Evolutionary conservation across 106 monocot species (phyloP), one percentile per base, ranked within the genome.

Genomic region (Dioscorea zingiberensis): DNA sequence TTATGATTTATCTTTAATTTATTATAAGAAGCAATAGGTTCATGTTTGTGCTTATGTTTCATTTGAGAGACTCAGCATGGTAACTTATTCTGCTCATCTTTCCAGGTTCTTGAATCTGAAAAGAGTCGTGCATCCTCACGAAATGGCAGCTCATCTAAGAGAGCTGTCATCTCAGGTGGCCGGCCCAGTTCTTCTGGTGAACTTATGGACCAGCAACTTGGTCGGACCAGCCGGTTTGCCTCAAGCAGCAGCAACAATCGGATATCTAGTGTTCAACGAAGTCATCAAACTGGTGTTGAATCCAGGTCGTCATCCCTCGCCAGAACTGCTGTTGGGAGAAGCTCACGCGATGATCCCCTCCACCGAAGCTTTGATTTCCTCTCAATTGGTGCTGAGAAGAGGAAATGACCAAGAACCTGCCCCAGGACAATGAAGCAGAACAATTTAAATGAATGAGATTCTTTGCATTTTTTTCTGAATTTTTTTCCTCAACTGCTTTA

Each of bases 361-460:
- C 27, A 66, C 21, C 44, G 83, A 70, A 77, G 55, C 77, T 77
- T 92, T 6, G 77, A 92, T 60, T 30, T 81, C 27, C 87, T 92
- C 15, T 87, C 92, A 4, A 69, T 87, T 15, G 71, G 81, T 13
- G 64, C 71, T n/a, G 86, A 84, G 12, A 91, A 76, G 74, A 84
- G 78, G 60, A 84, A 78, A 69, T 77, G 44, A 75, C 55, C 21
- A 51, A 2, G 2, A 51, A 8, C 51, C 6, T 38, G 2, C 38
- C 4, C 38, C 38, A 6, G 38, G 38, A 38, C 6, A 38, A 38
- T 38, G 38, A 6, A 38, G 38, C 38, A 38, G 4, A 2, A 8
- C 38, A 38, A 0, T 38, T 38, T 38, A 0, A 38, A 38, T 10
- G 10, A 38, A 38, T 6, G 38, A 38, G 38, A 38, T 38, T 10